Percentiles rank a stretch among this genome's conserved stretches.
Evolutionary conservation across 73 alveolate genomes (phyloP).

Genomic region (Paramecium caudatum): DNA sequence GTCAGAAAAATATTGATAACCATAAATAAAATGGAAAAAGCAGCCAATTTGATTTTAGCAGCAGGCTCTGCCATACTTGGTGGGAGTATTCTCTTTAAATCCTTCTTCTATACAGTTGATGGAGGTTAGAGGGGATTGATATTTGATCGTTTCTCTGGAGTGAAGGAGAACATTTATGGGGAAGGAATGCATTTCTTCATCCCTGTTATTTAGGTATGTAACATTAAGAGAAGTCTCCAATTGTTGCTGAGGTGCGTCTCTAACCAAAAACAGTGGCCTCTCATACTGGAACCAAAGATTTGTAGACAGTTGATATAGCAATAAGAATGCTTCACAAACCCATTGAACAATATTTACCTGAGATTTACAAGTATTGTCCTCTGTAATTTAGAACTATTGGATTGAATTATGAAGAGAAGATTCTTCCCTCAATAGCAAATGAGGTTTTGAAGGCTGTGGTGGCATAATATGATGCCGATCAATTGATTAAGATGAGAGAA

Average conservation of each 20-base stretch:
- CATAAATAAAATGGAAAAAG: conserved; percentile 23
- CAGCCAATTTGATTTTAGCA: conserved; percentile 9
- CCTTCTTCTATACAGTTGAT: conserved; percentile 86
- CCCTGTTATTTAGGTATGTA: conserved; percentile 79
- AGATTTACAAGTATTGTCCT: conserved; percentile 77
- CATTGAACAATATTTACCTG: conserved; percentile 80
- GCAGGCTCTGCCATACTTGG: conserved; percentile 22
- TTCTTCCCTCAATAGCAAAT: conserved; percentile 89
- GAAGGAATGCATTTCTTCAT: conserved; percentile 92
- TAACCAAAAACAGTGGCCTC: conserved; percentile 84
- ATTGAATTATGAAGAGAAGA: conserved; percentile 85
- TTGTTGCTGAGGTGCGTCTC: conserved; percentile 84
- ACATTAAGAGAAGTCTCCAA: conserved; percentile 79
- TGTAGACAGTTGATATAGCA: conserved; percentile 86
- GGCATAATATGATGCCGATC: conserved; percentile 93
- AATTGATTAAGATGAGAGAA: conserved; percentile 89
- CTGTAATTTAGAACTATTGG: conserved; percentile 74
- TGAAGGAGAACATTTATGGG: conserved; percentile 79
- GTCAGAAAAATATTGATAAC: conserved; percentile 55
- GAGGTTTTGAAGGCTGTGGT: conserved; percentile 88
- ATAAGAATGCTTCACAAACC: conserved; percentile 89
- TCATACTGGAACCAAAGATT: conserved; percentile 90
- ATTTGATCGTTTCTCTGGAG: conserved; percentile 86
- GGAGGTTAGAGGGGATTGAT: conserved; percentile 92
- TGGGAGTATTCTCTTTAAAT: conserved; percentile 1